Evolutionary conservation across 352 stramenopile species (phyloP).

Genomic region (Phytophthora europaea): DNA sequence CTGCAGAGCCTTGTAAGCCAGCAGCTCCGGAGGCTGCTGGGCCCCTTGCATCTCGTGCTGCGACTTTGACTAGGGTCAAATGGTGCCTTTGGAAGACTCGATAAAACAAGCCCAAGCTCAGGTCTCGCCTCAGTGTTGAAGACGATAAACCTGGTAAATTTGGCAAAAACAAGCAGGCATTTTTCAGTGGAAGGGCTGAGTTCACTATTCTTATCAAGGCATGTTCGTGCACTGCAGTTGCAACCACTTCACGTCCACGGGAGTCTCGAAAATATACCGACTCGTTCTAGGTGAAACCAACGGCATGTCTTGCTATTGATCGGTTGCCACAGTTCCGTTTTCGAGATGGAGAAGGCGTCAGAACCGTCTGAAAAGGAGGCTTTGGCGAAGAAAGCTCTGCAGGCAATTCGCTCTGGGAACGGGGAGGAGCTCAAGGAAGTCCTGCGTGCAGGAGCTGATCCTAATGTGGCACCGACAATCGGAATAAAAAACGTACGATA

Average conservation of each 20-base stretch:
- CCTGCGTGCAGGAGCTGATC: constrained; percentile 1
- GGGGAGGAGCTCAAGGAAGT: not conserved
- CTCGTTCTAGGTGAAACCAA: constrained; percentile 8
- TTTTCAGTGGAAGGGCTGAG: not conserved
- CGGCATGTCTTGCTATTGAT: not conserved
- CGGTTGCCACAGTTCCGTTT: not conserved
- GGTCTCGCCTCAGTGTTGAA: constrained; percentile 7
- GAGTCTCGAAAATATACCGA: not conserved
- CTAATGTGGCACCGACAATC: constrained; percentile 6
- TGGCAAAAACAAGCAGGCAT: not conserved
- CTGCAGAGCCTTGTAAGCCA: constrained; percentile 42
- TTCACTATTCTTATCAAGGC: constrained; percentile 20
- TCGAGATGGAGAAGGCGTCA: constrained; percentile 8
- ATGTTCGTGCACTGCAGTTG: not conserved
- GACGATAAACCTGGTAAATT: constrained; percentile 14
- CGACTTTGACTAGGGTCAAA: not conserved
- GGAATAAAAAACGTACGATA: constrained; percentile 3
- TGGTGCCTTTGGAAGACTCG: not conserved
- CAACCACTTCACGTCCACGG: not conserved
- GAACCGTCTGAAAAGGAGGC: not conserved
- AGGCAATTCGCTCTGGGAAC: not conserved
- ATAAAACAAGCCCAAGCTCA: not conserved
- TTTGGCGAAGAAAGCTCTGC: constrained; percentile 17
- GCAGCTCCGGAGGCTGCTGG: constrained; percentile 27
- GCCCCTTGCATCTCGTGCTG: constrained; percentile 22